Conservation (phyloP, 2,329 filamentous ascomycete genomes). For the Talaromyces sp. region DNA sequence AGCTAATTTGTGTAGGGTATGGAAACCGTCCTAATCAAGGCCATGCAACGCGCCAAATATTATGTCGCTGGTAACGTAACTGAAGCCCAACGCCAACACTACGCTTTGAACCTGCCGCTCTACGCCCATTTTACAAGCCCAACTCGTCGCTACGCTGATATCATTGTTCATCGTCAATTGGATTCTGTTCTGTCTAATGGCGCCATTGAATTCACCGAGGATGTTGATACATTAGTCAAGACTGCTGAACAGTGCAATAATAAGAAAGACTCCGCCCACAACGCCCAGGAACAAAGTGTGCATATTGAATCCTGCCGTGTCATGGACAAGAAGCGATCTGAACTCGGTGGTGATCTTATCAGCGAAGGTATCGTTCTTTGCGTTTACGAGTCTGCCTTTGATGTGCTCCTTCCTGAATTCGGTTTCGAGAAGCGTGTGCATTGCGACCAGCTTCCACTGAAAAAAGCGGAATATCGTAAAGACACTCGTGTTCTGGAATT, state of each 20-base stretch:
- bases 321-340: constrained; percentile 88
- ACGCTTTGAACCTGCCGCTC: constrained; percentile 83
- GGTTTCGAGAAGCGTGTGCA: constrained; percentile 99
- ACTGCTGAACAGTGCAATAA: constrained; percentile 94
- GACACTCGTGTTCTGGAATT: constrained; percentile 90
- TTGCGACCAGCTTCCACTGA: constrained; percentile 91
- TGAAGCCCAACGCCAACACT: constrained; percentile 79
- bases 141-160: constrained; percentile 88
- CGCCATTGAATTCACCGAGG: constrained; percentile 79
- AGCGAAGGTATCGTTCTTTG: constrained; percentile 94
- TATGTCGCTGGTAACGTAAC: constrained; percentile 75
- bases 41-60: constrained; percentile 96
- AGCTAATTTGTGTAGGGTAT: constrained; percentile 59
- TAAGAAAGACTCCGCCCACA: constrained; percentile 97
- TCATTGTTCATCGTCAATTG: constrained; percentile 91
- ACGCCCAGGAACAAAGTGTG: constrained; percentile 96
- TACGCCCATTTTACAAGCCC: constrained; percentile 98
- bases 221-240: constrained; percentile 83
- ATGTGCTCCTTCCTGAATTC: constrained; percentile 95
- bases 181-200: constrained; percentile 81
- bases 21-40: constrained; percentile 92
- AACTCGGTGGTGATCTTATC: constrained; percentile 85
- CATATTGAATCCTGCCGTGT: constrained; percentile 95
- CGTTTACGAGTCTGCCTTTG: constrained; percentile 97
- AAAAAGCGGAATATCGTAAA: constrained; percentile 99